Base-by-base conservation (phyloP, 2,329 filamentous ascomycete species). In the Trichoderma hamatum region DNA sequence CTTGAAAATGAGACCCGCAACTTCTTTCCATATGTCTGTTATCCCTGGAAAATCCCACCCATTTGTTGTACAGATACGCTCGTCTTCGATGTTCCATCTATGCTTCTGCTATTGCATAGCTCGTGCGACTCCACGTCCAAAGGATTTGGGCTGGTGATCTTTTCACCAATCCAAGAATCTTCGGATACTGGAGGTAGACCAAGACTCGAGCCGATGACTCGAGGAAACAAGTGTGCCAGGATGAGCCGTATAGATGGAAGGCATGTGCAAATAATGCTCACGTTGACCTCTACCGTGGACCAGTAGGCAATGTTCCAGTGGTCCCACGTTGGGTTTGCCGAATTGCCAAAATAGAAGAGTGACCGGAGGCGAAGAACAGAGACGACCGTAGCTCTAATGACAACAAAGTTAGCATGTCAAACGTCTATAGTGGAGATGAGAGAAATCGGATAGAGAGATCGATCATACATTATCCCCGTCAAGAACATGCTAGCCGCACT, bases 401-500 rank as follows among this genome's bases (percentile, higher is more conserved):
- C 34, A 4, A 43, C 14, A 14, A 36, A 60, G 72, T 55, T 49
- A 69, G 24, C 54, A n/a, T 11, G 39, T 36, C 7, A 9, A 0
- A 13, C 4, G 7, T 1, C 16, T 9, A 6, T 10, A 7, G 3
- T 19, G 11, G 32, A n/a, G 3, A 24, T 0, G 3, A 26, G n/a
- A 34, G 9, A 5, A 21, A 28, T 26, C 6, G 36, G 16, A n/a
- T 30, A 16, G 3, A 26, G 5, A 14, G 3, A 19, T 66, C 78
- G 3, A 19, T 66, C 78, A 74, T 60, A 80, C 78, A 81, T 80
- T 2, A 78, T 75, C 46, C 83, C 83, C 1, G 83, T 77, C 11
- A 78, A 74, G 54, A 85, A 84, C 80, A 84, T 84, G 36, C 81
- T 71, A 0, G 75, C 73, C 0, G 84, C 78, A 11, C 78, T 79